phyloP scores from a whole-genome alignment of 305 asterid species.

The Rubia peregrina region DNA sequence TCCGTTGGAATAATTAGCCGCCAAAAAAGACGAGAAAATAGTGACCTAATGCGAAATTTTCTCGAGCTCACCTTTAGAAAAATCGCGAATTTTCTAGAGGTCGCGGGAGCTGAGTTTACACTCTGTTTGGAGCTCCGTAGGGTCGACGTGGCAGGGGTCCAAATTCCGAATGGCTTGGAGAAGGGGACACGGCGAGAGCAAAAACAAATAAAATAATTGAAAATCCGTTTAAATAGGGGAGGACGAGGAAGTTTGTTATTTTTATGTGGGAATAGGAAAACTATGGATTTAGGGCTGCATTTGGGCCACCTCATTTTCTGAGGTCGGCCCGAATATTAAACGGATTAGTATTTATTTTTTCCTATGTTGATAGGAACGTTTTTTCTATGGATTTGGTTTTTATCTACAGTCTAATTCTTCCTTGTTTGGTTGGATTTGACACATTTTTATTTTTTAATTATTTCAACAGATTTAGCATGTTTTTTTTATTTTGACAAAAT shows the following conservation, averaged over 20 bases:
- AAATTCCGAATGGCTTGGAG: slow-evolving; percentile 43
- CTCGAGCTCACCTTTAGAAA: background rate
- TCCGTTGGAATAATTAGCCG: background rate
- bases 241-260: background rate
- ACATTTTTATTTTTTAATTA: no score
- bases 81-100: background rate
- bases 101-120: no score
- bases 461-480: no score
- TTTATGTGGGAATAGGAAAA: slow-evolving; percentile 14
- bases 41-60: background rate
- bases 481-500: no score
- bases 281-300: slow-evolving; percentile 42
- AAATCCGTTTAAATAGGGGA: background rate
- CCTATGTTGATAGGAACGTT: background rate
- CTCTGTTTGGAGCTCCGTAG: slow-evolving; percentile 14
- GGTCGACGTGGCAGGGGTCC: background rate
- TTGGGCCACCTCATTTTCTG: slow-evolving; percentile 23
- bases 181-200: slow-evolving; percentile 18
- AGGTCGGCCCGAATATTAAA: background rate
- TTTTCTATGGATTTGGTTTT: no score
- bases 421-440: no score
- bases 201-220: slow-evolving; percentile 8
- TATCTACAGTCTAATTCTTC: no score
- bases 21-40: background rate
- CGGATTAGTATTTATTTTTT: background rate